Evolutionary conservation across 768 basidiomycete species (phyloP), one percentile per base, ranked within the genome.

Genomic region (Trametes coccinea): DNA sequence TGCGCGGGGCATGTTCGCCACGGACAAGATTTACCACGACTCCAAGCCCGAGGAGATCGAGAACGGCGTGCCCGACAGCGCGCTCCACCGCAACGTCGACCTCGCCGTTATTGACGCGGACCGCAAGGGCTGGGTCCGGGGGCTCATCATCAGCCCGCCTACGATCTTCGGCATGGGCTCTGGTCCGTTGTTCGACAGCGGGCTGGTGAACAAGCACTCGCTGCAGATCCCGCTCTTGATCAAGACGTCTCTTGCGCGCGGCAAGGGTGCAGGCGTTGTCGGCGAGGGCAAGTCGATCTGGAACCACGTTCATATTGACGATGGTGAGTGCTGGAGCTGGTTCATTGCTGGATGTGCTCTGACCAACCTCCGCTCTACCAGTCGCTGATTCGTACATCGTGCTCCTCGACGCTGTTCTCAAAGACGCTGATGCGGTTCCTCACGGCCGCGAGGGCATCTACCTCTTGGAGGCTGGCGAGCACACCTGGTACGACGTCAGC

Each of bases 221-320:
- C 69, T 74, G 2, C 83, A 84, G 61, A 79, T 89, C 22, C 85
- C 83, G 2, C 30, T 40, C 0, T 67, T 84, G 3, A 79, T 88
- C 59, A 69, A 71, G 11, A 78, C 79, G 0, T 68, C 78, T 17
- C 63, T 86, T 43, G 72, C 68, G 59, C 77, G 87, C 34, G 77
- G 77, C 0, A 77, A 80, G 37, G 84, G 76, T 0, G 84, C 34
- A 37, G 34, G 84, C 14, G 73, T 84, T 67, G 74, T 88, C 10
- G 86, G 87, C 2, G 67, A 77, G 51, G 87, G 88, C 1, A 73
- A 77, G 65, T 86, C 88, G 58, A 50, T 84, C 8, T 89, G 85
- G 87, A 79, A 81, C 0, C 74, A 82, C 64, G 81, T 87, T n/a
- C 78, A 85, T 60, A 77, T 86, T 54, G 73, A 80, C 51, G 85